A percentile compares a stretch with the other conserved stretches of the same genome.
Conservation (phyloP, 306 rosid genomes). For the Coriaria nepalensis region DNA sequence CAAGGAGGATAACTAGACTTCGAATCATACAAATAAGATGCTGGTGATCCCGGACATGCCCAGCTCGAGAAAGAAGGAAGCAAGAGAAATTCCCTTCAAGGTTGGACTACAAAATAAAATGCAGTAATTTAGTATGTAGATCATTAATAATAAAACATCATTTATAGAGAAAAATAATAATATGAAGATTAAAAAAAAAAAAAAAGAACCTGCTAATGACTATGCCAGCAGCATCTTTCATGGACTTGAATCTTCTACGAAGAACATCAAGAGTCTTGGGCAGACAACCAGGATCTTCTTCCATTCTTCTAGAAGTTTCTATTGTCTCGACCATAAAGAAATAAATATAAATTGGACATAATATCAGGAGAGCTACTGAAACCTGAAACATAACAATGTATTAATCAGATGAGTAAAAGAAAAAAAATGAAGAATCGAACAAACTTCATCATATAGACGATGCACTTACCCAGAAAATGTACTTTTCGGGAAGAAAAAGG, state of each 20-base stretch:
- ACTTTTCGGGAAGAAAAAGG: conserved; percentile 34
- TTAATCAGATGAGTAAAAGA: conserved; percentile 1
- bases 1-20: too few species aligned
- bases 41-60: conserved; percentile 66
- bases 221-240: conserved; percentile 46
- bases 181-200: not conserved
- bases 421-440: conserved; percentile 1
- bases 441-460: not conserved
- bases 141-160: not conserved
- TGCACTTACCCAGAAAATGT: conserved; percentile 34
- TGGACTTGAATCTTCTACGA: conserved; percentile 35
- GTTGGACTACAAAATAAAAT: conserved; percentile 45
- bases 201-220: conserved; percentile 41
- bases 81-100: conserved; percentile 54
- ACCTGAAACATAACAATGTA: conserved; percentile 36
- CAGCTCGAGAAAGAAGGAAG: conserved; percentile 61
- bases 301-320: conserved; percentile 13
- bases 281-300: conserved; percentile 25
- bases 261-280: conserved; percentile 26
- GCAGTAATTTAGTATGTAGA: not conserved
- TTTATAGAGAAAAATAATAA: not conserved
- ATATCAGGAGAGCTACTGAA: conserved; percentile 42
- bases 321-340: conserved; percentile 58
- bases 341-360: conserved; percentile 51
- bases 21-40: conserved; percentile 43